These are phyloP conservation scores for Cyathus striatus DNA, from an alignment of 768 basidiomycete genomes.

Conservation along the genomic window DNA sequence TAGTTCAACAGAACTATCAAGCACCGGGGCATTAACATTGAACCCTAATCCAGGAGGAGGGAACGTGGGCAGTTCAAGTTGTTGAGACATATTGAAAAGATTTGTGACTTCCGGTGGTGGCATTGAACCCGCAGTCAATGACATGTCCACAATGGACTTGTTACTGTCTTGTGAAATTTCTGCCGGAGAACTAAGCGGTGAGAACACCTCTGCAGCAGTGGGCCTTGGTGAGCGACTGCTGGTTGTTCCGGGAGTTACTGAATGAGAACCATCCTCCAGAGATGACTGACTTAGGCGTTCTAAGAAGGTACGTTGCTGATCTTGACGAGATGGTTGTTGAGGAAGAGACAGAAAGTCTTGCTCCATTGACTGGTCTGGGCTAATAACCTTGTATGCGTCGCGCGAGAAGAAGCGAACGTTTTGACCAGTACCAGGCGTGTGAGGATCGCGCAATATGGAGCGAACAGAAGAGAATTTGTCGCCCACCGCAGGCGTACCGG, in stretches of 20 bases:
- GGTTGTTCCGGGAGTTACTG: constrained; percentile 12
- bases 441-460: constrained; percentile 67
- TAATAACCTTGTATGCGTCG: constrained; percentile 61
- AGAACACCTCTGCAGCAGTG: constrained; percentile 46
- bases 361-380: constrained; percentile 54
- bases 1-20: constrained; percentile 26
- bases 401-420: constrained; percentile 76
- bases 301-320: constrained; percentile 20
- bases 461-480: constrained; percentile 50
- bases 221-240: constrained; percentile 21
- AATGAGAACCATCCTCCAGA: constrained; percentile 17
- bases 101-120: constrained; percentile 43
- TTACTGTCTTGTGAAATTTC: constrained; percentile 7
- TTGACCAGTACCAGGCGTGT: constrained; percentile 73
- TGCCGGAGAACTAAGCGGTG: constrained; percentile 25
- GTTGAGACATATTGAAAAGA: constrained; percentile 54
- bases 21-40: constrained; percentile 28
- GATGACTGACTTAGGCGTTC: constrained; percentile 23
- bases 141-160: constrained; percentile 18
- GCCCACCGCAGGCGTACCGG: constrained; percentile 25
- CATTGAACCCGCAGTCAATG: constrained; percentile 28
- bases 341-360: constrained; percentile 27
- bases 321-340: constrained; percentile 21
- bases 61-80: constrained; percentile 46
- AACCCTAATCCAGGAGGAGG: constrained; percentile 39